Evolutionary conservation across 371 early-diverging fungal species (phyloP).

Genomic region (Mortierella sp.): DNA sequence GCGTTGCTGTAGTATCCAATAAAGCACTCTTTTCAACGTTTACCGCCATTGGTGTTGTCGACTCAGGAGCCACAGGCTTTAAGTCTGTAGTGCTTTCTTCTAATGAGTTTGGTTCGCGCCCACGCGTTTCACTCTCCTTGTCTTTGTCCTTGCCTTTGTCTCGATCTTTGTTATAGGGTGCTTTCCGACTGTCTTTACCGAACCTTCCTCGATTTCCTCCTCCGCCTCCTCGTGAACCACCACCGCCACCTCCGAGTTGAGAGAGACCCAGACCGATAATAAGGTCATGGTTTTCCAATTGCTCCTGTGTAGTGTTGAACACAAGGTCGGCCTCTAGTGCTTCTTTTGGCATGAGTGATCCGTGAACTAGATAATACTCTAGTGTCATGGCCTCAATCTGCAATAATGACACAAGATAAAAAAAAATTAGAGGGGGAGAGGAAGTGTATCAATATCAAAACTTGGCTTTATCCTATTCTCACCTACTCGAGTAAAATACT

Average conservation of each 20-base stretch:
- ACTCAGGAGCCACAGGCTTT: neutral
- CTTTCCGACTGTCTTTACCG: constrained; percentile 24
- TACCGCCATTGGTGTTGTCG: constrained; percentile 1
- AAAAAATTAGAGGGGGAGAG: too few species aligned
- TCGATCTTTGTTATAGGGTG: constrained; percentile 26
- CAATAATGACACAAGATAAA: neutral
- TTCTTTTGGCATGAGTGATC: constrained; percentile 57
- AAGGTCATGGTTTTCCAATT: constrained; percentile 27
- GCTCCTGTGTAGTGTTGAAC: constrained; percentile 33
- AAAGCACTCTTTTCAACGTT: neutral
- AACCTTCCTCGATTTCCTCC: constrained; percentile 7
- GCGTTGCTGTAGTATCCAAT: constrained; percentile 23
- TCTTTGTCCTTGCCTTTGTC: neutral
- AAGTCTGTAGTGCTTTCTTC: neutral
- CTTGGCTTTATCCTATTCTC: too few species aligned
- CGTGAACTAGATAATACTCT: constrained; percentile 60
- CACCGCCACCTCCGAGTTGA: constrained; percentile 14
- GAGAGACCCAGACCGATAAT: constrained; percentile 30
- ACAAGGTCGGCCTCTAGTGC: constrained; percentile 60
- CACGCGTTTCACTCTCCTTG: neutral
- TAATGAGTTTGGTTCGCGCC: neutral
- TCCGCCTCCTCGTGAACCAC: constrained; percentile 19
- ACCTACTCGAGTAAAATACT: neutral
- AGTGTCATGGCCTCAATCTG: constrained; percentile 75
- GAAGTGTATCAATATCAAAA: too few species aligned